A percentile compares a stretch with the other conserved stretches of the same genome.
Evolutionary conservation across 192 early-diverging fungal species (phyloP).

Genomic region (Coemansia sp.): DNA sequence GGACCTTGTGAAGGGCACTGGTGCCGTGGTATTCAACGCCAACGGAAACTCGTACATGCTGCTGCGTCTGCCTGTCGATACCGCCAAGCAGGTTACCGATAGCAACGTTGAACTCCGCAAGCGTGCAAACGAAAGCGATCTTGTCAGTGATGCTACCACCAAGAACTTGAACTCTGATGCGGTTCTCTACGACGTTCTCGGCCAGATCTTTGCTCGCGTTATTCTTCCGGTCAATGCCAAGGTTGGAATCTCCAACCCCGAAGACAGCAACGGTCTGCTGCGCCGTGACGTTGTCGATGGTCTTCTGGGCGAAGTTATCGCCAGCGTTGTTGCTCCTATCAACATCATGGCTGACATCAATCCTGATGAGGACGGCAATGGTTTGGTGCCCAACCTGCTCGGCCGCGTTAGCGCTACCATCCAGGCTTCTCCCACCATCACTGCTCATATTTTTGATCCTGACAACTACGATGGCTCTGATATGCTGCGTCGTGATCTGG

Average conservation of each 20-base stretch:
- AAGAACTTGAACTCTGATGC: conserved; percentile 18
- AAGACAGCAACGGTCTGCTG: conserved; percentile 7
- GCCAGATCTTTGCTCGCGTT: conserved; percentile 23
- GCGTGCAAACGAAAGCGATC: conserved; percentile 21
- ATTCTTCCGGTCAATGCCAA: conserved; percentile 26
- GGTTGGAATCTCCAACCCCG: conserved; percentile 32
- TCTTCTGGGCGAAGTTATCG: conserved; percentile 8
- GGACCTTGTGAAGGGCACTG: conserved; percentile 22
- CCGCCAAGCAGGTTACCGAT: conserved; percentile 17
- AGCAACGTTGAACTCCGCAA: conserved; percentile 18
- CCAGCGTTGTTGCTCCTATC: conserved; percentile 5
- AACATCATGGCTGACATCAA: conserved; percentile 8
- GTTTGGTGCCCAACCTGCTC: conserved; percentile 5
- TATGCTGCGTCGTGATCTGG: conserved; percentile 20
- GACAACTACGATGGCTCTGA: conserved; percentile 9
- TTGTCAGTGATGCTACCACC: conserved; percentile 34
- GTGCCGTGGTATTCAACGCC: conserved; percentile 27
- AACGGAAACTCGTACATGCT: conserved; percentile 35
- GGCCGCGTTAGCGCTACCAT: conserved; percentile 11
- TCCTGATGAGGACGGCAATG: conserved; percentile 12
- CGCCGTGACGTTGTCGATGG: conserved; percentile 4
- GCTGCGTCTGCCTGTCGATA: conserved; percentile 23
- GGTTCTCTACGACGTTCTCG: conserved; percentile 28
- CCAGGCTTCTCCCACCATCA: conserved; percentile 18
- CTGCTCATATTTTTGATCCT: conserved; percentile 10